Percentiles rank a stretch among this genome's conserved stretches.
Conservation (phyloP, 2,329 filamentous ascomycete genomes). For the Botrytis deweyae region DNA sequence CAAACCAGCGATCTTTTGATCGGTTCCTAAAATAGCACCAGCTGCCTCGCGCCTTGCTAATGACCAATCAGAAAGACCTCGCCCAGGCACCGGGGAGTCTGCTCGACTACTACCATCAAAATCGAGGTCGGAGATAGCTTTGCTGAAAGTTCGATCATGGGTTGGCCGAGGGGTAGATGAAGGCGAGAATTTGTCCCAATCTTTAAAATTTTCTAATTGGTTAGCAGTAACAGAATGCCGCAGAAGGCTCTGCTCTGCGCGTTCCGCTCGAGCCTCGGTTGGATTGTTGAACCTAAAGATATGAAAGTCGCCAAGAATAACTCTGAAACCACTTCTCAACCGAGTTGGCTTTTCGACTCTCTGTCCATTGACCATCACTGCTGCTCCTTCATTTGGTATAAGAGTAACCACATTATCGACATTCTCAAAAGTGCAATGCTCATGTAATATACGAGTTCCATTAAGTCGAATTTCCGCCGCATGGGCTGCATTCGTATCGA, state of each 20-base stretch:
- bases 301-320: slow-evolving; percentile 96
- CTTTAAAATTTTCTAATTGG: slow-evolving; percentile 57
- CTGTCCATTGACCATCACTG: slow-evolving; percentile 96
- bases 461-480: slow-evolving; percentile 90
- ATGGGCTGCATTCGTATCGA: slow-evolving; percentile 73
- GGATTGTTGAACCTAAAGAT: slow-evolving; percentile 99
- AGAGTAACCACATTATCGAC: slow-evolving; percentile 90
- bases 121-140: slow-evolving; percentile 74
- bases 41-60: slow-evolving; percentile 93
- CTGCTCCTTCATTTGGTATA: slow-evolving; percentile 84
- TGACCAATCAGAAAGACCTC: slow-evolving; percentile 84
- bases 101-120: slow-evolving; percentile 65
- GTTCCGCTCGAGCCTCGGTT: slow-evolving; percentile 88
- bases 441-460: slow-evolving; percentile 84
- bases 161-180: slow-evolving; percentile 59
- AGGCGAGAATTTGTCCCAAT: slow-evolving; percentile 57
- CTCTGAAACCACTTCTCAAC: slow-evolving; percentile 86
- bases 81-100: slow-evolving; percentile 73
- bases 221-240: slow-evolving; percentile 74
- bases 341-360: slow-evolving; percentile 83
- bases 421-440: slow-evolving; percentile 95
- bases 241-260: slow-evolving; percentile 82
- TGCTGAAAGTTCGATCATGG: slow-evolving; percentile 80
- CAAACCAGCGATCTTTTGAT: slow-evolving; percentile 86
- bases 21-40: slow-evolving; percentile 80